Percentiles rank a stretch among this genome's conserved stretches.
Evolutionary conservation across 176 grass and related monocot genomes (phyloP).

Genomic region (Neostapfia colusana): DNA sequence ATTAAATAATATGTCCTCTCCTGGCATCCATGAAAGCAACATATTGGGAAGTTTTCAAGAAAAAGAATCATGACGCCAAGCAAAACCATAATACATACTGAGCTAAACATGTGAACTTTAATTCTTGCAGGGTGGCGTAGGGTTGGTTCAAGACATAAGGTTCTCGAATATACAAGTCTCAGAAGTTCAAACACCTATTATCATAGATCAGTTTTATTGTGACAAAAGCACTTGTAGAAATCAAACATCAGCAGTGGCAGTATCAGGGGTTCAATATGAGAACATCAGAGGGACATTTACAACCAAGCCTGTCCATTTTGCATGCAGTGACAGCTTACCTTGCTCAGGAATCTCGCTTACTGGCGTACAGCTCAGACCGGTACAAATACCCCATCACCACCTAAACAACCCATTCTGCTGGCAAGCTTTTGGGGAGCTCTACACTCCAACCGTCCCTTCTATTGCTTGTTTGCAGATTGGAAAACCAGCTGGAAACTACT

Average conservation of each 20-base stretch:
- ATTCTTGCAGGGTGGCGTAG: slow-evolving; percentile 68
- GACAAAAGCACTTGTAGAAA: slow-evolving; percentile 70
- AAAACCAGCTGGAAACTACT: slow-evolving; percentile 80
- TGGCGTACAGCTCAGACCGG: slow-evolving; percentile 65
- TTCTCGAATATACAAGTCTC: slow-evolving; percentile 90
- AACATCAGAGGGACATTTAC: slow-evolving; percentile 89
- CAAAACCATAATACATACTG: slow-evolving; percentile 19
- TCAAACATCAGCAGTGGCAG: slow-evolving; percentile 72
- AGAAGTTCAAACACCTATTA: slow-evolving; percentile 85
- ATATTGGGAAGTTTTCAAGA: background rate
- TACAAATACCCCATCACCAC: slow-evolving; percentile 67
- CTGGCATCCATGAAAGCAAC: background rate
- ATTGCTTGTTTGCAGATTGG: slow-evolving; percentile 86
- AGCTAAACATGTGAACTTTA: slow-evolving; percentile 36
- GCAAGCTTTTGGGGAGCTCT: slow-evolving; percentile 83
- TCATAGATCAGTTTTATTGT: slow-evolving; percentile 97
- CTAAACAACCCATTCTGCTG: slow-evolving; percentile 94
- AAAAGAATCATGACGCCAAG: slow-evolving; percentile 1
- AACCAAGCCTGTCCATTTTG: slow-evolving; percentile 84
- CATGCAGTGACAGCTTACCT: slow-evolving; percentile 83
- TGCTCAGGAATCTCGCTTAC: slow-evolving; percentile 91
- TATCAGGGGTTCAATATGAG: slow-evolving; percentile 84
- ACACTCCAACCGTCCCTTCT: slow-evolving; percentile 71
- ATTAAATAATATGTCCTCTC: background rate
- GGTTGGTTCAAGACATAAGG: slow-evolving; percentile 77